phyloP scores from a whole-genome alignment of 2,329 filamentous ascomycete species.

The Dothiorella sarmentorum region DNA sequence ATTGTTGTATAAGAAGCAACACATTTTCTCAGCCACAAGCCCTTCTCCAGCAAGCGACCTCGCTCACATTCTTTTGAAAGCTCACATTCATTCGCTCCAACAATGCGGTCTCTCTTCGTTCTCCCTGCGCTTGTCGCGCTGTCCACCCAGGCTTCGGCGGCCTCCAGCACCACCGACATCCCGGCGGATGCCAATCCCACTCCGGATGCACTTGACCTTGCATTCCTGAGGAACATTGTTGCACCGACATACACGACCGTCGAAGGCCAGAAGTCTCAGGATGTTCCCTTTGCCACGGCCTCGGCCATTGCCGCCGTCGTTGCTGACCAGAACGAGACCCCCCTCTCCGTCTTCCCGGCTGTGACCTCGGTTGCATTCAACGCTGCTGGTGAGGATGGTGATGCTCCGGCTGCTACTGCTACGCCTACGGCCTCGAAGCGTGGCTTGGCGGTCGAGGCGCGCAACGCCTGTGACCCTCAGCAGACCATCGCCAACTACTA shows the following conservation, averaged over 20 bases:
- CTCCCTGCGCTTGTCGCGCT: too few relatives aligned
- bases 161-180: neutral
- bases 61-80: too few relatives aligned
- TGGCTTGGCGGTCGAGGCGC: constrained; percentile 10
- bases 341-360: constrained; percentile 17
- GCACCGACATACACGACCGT: constrained; percentile 19
- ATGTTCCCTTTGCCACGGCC: constrained; percentile 7
- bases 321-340: constrained; percentile 10
- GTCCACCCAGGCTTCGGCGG: neutral
- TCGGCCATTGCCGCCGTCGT: constrained; percentile 17
- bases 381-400: constrained; percentile 13
- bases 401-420: neutral
- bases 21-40: too few relatives aligned
- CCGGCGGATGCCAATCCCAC: constrained; percentile 5
- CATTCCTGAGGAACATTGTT: constrained; percentile 5
- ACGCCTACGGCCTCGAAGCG: constrained; percentile 15
- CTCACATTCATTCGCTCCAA: too few relatives aligned
- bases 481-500: constrained; percentile 12
- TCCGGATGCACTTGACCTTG: constrained; percentile 19
- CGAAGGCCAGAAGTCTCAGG: constrained; percentile 8
- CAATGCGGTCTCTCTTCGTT: too few relatives aligned
- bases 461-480: constrained; percentile 19
- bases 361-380: constrained; percentile 15
- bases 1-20: too few relatives aligned
- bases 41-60: too few relatives aligned